Conservation (phyloP, 176 grass and related monocot genomes). For the Saccharum spontaneum region DNA sequence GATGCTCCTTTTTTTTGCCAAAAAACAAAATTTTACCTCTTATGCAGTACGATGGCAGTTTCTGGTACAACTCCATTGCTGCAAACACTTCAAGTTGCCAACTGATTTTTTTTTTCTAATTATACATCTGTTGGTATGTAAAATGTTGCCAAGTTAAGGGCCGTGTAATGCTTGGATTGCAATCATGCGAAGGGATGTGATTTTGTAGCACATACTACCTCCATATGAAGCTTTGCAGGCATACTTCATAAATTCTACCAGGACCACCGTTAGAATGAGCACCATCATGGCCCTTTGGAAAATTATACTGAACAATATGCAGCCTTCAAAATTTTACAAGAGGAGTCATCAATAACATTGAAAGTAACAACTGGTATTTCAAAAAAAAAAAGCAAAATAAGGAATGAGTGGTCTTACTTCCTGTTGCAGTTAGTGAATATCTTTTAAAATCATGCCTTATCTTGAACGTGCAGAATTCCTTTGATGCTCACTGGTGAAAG, state of each 20-base stretch:
- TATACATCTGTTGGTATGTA: neutral
- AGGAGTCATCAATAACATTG: neutral
- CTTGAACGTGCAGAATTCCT: neutral
- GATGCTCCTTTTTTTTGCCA: neutral
- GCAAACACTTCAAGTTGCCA: constrained; percentile 1
- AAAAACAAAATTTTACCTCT: neutral
- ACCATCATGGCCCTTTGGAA: neutral
- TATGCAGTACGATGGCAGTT: neutral
- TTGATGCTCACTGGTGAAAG: neutral
- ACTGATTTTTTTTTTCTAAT: neutral
- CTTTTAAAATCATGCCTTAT: neutral
- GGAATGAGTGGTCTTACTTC: neutral
- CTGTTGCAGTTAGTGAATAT: neutral
- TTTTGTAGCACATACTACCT: neutral
- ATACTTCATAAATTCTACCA: neutral
- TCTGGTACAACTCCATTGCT: neutral
- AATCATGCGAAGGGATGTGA: neutral
- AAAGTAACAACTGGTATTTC: neutral
- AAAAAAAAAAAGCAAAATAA: neutral
- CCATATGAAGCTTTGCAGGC: neutral
- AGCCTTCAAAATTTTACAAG: constrained; percentile 1
- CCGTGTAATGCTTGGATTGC: neutral
- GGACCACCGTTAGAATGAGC: neutral
- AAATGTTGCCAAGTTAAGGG: neutral
- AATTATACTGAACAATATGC: neutral